phyloP scores from a whole-genome alignment of 1,284 basidiomycete genomes.

The Irpex rosettiformis region DNA sequence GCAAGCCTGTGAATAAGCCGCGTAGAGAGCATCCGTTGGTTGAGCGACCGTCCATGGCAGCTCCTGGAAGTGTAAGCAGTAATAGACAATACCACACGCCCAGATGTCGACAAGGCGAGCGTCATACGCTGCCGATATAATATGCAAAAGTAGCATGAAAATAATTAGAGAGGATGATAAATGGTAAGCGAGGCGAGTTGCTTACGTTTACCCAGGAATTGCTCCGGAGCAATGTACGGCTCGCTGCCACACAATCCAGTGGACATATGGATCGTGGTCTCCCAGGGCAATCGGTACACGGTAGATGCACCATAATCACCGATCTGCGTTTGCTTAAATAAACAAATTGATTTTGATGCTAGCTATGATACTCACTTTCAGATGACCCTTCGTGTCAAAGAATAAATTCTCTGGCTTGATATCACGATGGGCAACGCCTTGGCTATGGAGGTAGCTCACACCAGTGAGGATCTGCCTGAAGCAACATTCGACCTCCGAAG shows the following conservation, averaged over 20 bases:
- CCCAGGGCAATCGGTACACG: constrained; percentile 98
- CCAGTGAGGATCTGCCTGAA: constrained; percentile 96
- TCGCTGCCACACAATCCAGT: constrained; percentile 97
- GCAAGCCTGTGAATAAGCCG: constrained; percentile 77
- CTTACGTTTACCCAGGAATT: constrained; percentile 95
- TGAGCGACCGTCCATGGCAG: constrained; percentile 97
- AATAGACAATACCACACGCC: constrained; percentile 97
- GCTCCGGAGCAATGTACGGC: constrained; percentile 98
- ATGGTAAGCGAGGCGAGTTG: constrained; percentile 28
- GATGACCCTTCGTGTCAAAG: constrained; percentile 88
- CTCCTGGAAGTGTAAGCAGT: constrained; percentile 97
- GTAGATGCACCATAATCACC: constrained; percentile 99
- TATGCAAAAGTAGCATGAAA: constrained; percentile 18
- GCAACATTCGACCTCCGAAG: constrained; percentile 93
- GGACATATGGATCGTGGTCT: constrained; percentile 94
- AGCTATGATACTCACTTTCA: constrained; percentile 66
- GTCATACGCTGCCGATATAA: constrained; percentile 76
- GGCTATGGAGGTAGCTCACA: constrained; percentile 87
- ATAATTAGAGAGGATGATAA: constrained; percentile 25
- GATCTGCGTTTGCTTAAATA: constrained; percentile 51
- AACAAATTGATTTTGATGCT: constrained; percentile 6
- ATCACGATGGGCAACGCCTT: constrained; percentile 97
- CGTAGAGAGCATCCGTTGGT: constrained; percentile 78
- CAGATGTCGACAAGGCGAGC: constrained; percentile 97
- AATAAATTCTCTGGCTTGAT: constrained; percentile 98